Percentiles rank a stretch among this genome's conserved stretches.
Evolutionary conservation across 805 yeast genomes (phyloP).

Genomic region (Monosporozyma solicola): DNA sequence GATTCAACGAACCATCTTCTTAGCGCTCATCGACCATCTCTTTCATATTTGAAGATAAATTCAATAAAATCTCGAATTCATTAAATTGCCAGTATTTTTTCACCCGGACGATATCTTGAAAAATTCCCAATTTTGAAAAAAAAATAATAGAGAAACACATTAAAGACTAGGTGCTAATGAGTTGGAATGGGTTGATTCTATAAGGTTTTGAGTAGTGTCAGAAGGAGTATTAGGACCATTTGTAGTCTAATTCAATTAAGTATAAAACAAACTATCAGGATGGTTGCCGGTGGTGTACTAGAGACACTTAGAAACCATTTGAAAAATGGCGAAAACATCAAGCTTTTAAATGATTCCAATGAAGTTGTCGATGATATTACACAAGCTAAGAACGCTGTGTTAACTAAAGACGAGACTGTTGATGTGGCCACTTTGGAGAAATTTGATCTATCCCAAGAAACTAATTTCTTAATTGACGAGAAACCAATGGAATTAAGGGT

Average conservation of each 20-base stretch:
- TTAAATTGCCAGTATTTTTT: background rate
- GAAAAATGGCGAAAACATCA: conserved; percentile 11
- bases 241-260: background rate
- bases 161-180: background rate
- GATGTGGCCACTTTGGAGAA: conserved; percentile 31
- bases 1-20: background rate
- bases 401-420: conserved; percentile 15
- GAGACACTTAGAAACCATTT: conserved; percentile 14
- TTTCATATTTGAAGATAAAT: background rate
- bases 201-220: background rate
- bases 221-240: background rate
- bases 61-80: background rate
- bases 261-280: background rate
- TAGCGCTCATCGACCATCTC: background rate
- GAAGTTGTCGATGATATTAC: conserved; percentile 31
- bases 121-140: background rate
- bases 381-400: conserved; percentile 26
- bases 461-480: conserved; percentile 48
- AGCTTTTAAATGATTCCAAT: conserved; percentile 14
- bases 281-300: background rate
- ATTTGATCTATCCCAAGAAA: conserved; percentile 23
- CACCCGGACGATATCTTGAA: background rate
- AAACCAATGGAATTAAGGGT: conserved; percentile 45
- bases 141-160: background rate
- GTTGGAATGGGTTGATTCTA: background rate